Evolutionary conservation across 2,329 filamentous ascomycete species (phyloP).

Genomic region (Thermothelomyces thermophilus): DNA sequence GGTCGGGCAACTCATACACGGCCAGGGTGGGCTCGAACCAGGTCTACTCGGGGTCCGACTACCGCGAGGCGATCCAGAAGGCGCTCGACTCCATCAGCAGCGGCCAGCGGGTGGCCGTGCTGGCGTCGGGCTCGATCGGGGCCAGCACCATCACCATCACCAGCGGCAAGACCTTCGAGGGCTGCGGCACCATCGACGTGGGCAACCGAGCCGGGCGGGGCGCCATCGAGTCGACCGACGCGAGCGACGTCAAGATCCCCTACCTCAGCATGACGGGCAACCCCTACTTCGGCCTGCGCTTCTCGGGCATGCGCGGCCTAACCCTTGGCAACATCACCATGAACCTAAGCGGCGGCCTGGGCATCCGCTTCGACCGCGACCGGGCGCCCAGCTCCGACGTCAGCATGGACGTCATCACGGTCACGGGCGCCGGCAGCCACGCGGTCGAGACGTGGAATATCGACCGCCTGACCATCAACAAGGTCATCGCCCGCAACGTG

Average conservation of each 20-base stretch:
- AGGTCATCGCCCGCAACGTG: conserved; percentile 47
- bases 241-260: conserved; percentile 45
- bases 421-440: conserved; percentile 48
- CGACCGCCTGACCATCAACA: conserved; percentile 44
- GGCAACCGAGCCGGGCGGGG: conserved; percentile 38
- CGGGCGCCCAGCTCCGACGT: conserved; percentile 46
- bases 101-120: conserved; percentile 48
- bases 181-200: conserved; percentile 50
- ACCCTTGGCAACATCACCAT: conserved; percentile 46
- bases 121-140: conserved; percentile 50
- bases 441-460: conserved; percentile 56
- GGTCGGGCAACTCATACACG: conserved; percentile 39
- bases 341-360: conserved; percentile 48
- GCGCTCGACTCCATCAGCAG: conserved; percentile 45
- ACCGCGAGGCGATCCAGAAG: conserved; percentile 47
- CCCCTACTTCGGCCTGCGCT: conserved; percentile 51
- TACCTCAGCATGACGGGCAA: conserved; percentile 52
- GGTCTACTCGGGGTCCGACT: conserved; percentile 48
- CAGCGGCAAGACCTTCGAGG: conserved; percentile 52
- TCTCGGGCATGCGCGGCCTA: conserved; percentile 45
- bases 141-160: conserved; percentile 44
- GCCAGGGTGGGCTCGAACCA: conserved; percentile 37
- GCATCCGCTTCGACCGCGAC: conserved; percentile 53
- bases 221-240: conserved; percentile 47
- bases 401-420: conserved; percentile 44